These are phyloP conservation scores for Diaporthe batatas DNA, from an alignment of 2,329 filamentous ascomycete genomes.

Conservation along the genomic window DNA sequence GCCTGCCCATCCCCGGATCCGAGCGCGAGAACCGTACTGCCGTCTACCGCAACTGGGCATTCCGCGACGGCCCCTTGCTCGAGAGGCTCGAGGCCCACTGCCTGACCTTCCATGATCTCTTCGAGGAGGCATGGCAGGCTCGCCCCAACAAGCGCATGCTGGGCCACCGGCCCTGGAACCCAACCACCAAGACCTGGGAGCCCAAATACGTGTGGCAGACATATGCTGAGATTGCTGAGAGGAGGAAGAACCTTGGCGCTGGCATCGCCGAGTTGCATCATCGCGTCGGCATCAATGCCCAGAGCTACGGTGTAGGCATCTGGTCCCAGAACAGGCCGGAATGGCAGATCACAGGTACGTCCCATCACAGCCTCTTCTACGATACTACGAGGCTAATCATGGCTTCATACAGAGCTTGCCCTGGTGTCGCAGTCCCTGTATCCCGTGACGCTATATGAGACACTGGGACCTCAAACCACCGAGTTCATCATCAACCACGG, in stretches of 20 bases:
- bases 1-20: slow-evolving; percentile 81
- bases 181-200: slow-evolving; percentile 77
- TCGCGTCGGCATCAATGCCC: slow-evolving; percentile 74
- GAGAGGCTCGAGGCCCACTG: slow-evolving; percentile 78
- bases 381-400: slow-evolving; percentile 2
- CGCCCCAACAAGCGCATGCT: slow-evolving; percentile 79
- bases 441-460: slow-evolving; percentile 96
- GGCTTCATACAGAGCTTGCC: slow-evolving; percentile 78
- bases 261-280: slow-evolving; percentile 88
- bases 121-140: slow-evolving; percentile 76
- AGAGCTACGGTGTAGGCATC: slow-evolving; percentile 81
- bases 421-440: slow-evolving; percentile 89
- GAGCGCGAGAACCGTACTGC: slow-evolving; percentile 78
- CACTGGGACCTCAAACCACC: slow-evolving; percentile 88
- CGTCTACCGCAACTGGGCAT: slow-evolving; percentile 87
- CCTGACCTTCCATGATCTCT: slow-evolving; percentile 83
- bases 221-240: slow-evolving; percentile 82
- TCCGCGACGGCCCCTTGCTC: slow-evolving; percentile 78
- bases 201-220: slow-evolving; percentile 86
- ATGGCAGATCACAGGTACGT: slow-evolving; percentile 84
- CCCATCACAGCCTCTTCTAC: background rate
- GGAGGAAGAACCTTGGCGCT: slow-evolving; percentile 86
- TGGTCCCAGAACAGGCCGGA: slow-evolving; percentile 92
- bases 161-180: slow-evolving; percentile 84
- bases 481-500: slow-evolving; percentile 98